Conservation (phyloP, 2,329 filamentous ascomycete genomes). For the Dendrostoma leiphaemia region DNA sequence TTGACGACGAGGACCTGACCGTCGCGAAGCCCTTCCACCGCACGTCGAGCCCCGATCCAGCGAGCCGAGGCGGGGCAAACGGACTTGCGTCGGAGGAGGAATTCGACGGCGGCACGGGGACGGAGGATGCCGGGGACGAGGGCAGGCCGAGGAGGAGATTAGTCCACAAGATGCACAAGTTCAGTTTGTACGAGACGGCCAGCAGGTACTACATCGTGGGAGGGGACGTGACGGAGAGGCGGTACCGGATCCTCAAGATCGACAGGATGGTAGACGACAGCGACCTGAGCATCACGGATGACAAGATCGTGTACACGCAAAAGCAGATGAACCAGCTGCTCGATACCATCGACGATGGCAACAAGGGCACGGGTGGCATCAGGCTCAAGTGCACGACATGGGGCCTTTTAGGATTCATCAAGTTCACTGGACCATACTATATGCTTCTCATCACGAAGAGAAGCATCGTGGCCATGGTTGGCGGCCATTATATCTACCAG, state of each 20-base stretch:
- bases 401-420: conserved; percentile 92
- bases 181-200: conserved; percentile 94
- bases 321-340: conserved; percentile 92
- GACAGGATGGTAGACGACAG: conserved; percentile 79
- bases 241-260: conserved; percentile 91
- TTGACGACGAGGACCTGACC: conserved; percentile 58
- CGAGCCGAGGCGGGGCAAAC: conserved; percentile 25
- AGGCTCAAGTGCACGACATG: conserved; percentile 87
- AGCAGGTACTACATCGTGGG: conserved; percentile 93
- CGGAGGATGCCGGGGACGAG: conserved; percentile 32
- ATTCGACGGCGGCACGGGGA: conserved; percentile 23
- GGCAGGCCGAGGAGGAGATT: conserved; percentile 29
- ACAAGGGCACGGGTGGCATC: conserved; percentile 84
- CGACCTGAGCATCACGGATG: conserved; percentile 84
- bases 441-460: conserved; percentile 97
- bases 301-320: conserved; percentile 91
- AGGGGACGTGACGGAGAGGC: conserved; percentile 82
- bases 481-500: conserved; percentile 94
- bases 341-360: conserved; percentile 92
- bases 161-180: conserved; percentile 82
- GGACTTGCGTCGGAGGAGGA: conserved; percentile 21
- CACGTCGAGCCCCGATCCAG: conserved; percentile 49
- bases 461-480: conserved; percentile 92
- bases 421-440: conserved; percentile 94
- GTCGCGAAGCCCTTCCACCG: conserved; percentile 58